Evolutionary conservation across 352 stramenopile genomes (phyloP), one percentile per base, ranked within the genome.

Genomic region (Globisporangium okanoganense): DNA sequence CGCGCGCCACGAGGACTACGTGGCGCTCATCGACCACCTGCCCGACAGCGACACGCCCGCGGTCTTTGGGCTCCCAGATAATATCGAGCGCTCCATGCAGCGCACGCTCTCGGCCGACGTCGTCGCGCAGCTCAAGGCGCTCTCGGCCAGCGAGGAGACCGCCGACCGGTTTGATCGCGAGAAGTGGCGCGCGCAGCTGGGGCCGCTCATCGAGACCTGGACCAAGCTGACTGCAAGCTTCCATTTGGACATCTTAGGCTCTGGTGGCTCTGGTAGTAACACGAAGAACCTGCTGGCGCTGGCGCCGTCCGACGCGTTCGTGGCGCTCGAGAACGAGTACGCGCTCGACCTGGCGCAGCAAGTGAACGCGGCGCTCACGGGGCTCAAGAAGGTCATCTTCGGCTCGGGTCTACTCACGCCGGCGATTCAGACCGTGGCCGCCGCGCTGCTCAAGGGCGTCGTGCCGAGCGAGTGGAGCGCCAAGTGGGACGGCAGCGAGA

Each of bases 1-100:
- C 22, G 70, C 72, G 1, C 76, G 71, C 20, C 78, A 94, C 51
- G 76, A 82, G 5, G 84, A 92, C 44, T 94, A 73, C 38, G 55
- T 91, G 10, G 73, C 82, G 22, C 43, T 94, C 7, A 90, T 95
- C 35, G 80, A 92, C 52, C 72, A 78, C 2, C 75, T 95, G 10
- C 81, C 82, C 1, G 85, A 94, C 52, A 69, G 63, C 9, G 83
- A 96, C 45, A 72, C 78, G 12, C 95, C 95, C 5, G 74, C 68
- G 0, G 72, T 98, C 9, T 98, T 98, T 54, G 85, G 90, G 0
- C 69, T 98, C 5, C 92, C 95, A 0, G 85, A 97, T 59, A 98
- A 98, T 70, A 98, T 98, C 45, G 95, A 98, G 67, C 76, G 91
- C 1, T 97, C 81, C 3, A 90, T 98, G 62, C 94, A 98, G 66